Percentiles rank a stretch among this genome's conserved stretches.
phyloP scores from a whole-genome alignment of 2,329 filamentous ascomycete species.

The Clonostachys rosea region DNA sequence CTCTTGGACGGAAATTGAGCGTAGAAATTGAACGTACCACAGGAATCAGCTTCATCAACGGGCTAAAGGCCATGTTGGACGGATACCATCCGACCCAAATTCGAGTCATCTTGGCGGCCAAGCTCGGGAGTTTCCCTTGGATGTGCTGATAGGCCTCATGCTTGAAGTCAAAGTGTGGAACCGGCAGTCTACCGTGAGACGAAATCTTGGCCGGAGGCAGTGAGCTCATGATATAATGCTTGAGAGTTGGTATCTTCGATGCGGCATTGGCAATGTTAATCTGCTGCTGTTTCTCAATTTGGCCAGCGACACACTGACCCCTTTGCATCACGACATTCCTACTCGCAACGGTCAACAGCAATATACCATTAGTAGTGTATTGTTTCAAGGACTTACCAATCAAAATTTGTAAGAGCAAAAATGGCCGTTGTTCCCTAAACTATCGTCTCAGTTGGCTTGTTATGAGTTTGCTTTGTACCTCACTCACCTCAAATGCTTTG shows the following conservation, averaged over 20 bases:
- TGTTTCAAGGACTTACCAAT: not conserved
- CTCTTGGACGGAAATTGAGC: too few relatives aligned
- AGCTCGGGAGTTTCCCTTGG: not conserved
- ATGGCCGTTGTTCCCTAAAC: not conserved
- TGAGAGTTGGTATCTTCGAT: not conserved
- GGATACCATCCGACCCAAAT: not conserved
- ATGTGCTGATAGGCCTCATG: not conserved
- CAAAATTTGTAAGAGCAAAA: not conserved
- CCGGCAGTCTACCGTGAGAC: not conserved
- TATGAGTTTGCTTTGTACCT: not conserved
- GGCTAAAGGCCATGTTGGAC: not conserved
- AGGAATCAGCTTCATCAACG: not conserved
- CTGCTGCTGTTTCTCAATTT: not conserved
- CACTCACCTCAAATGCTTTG: not conserved
- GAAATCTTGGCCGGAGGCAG: not conserved
- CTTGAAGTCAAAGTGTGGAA: not conserved
- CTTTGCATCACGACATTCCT: too few relatives aligned
- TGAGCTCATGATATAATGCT: not conserved
- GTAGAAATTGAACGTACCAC: not conserved
- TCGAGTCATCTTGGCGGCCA: not conserved
- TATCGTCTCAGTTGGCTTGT: not conserved
- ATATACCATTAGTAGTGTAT: too few relatives aligned
- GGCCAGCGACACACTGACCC: not conserved
- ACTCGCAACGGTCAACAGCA: too few relatives aligned
- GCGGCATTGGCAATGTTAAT: not conserved